phyloP scores from a whole-genome alignment of 352 stramenopile species.

The Phytophthora pseudosyringae region DNA sequence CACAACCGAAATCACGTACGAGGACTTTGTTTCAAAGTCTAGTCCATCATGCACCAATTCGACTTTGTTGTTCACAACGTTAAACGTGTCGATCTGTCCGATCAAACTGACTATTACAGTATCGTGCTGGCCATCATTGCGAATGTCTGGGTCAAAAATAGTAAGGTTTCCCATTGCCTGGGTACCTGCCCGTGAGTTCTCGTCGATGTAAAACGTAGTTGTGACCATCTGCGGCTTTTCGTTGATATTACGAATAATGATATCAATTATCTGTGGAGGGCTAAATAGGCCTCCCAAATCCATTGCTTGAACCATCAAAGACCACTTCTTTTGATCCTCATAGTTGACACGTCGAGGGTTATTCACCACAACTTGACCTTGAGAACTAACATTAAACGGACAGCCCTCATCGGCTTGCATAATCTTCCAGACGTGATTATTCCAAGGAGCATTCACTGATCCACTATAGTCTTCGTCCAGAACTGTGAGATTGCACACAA shows the following conservation, averaged over 20 bases:
- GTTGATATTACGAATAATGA: constrained; percentile 28
- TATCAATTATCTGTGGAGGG: constrained; percentile 22
- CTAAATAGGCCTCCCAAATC: constrained; percentile 29
- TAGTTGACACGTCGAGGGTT: constrained; percentile 22
- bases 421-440: constrained; percentile 23
- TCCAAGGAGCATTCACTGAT: constrained; percentile 21
- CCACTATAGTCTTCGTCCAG: constrained; percentile 24
- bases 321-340: constrained; percentile 24
- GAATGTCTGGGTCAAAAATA: constrained; percentile 31
- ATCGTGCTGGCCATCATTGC: constrained; percentile 13
- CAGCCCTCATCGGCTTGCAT: constrained; percentile 5
- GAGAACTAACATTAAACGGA: constrained; percentile 24
- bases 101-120: constrained; percentile 9
- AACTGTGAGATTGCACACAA: constrained; percentile 28
- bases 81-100: constrained; percentile 17
- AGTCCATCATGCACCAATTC: constrained; percentile 9
- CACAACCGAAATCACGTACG: constrained; percentile 18
- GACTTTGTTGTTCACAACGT: constrained; percentile 27
- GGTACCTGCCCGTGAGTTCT: constrained; percentile 20
- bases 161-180: constrained; percentile 15
- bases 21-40: constrained; percentile 36
- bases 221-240: constrained; percentile 19
- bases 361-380: constrained; percentile 24
- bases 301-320: constrained; percentile 17
- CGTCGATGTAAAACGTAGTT: constrained; percentile 32